Conservation (phyloP, 352 stramenopile species). For the Lagenidium giganteum region DNA sequence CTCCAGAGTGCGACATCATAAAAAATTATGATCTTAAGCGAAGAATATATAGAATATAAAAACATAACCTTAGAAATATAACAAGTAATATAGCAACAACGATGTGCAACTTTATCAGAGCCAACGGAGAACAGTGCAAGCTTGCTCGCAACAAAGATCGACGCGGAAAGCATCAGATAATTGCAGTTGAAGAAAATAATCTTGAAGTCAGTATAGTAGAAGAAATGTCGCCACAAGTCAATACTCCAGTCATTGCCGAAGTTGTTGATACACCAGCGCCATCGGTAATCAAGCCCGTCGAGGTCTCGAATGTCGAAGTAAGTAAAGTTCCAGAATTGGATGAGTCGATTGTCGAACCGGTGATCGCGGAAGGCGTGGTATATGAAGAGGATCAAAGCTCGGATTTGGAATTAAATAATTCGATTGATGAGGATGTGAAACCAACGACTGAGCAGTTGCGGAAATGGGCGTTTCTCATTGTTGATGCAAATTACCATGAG, state of each 20-base stretch:
- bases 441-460: too few species aligned
- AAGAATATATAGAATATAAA: constrained; percentile 12
- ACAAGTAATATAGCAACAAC: too few species aligned
- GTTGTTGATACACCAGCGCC: constrained; percentile 22
- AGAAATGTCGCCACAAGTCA: constrained; percentile 20
- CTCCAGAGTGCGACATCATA: constrained; percentile 4
- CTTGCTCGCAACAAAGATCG: constrained; percentile 16
- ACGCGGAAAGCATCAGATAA: constrained; percentile 15
- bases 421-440: constrained; percentile 10
- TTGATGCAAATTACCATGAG: too few species aligned
- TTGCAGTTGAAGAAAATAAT: constrained; percentile 11
- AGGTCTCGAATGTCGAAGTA: constrained; percentile 18
- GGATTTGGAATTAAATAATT: constrained; percentile 21
- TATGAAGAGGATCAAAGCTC: constrained; percentile 21
- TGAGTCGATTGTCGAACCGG: constrained; percentile 19
- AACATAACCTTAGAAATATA: constrained; percentile 16
- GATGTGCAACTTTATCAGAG: constrained; percentile 15
- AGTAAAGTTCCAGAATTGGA: constrained; percentile 21
- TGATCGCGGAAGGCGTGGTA: constrained; percentile 17
- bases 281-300: constrained; percentile 19
- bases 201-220: too few species aligned
- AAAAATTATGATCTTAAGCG: constrained; percentile 10
- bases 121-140: constrained; percentile 13
- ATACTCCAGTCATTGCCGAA: constrained; percentile 10
- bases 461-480: too few species aligned